These are phyloP conservation scores for Multifurca ochricompacta DNA, from an alignment of 768 basidiomycete genomes.

Conservation along the genomic window DNA sequence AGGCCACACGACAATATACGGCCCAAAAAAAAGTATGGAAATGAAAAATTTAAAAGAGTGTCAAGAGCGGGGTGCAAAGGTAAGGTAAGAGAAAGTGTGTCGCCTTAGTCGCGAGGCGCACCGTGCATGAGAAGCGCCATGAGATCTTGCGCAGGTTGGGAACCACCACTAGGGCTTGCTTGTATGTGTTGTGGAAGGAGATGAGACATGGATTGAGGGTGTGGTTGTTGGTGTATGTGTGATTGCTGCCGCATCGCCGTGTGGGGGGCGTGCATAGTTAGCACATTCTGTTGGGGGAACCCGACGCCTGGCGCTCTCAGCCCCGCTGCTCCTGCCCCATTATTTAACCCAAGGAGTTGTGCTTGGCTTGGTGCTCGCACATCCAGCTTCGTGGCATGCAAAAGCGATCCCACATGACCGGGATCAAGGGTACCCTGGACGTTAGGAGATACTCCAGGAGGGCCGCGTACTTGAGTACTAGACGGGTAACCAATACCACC, in stretches of 20 bases:
- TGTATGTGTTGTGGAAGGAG: conserved; percentile 51
- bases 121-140: conserved; percentile 82
- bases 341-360: conserved; percentile 38
- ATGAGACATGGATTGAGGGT: conserved; percentile 47
- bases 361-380: conserved; percentile 42
- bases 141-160: conserved; percentile 61
- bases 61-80: not conserved
- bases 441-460: conserved; percentile 36
- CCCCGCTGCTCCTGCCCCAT: conserved; percentile 40
- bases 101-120: conserved; percentile 49
- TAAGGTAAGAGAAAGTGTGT: not conserved
- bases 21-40: not conserved
- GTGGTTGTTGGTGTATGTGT: conserved; percentile 46
- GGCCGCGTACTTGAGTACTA: conserved; percentile 43
- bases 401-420: conserved; percentile 44
- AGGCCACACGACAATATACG: conserved; percentile 13
- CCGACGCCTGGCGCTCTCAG: conserved; percentile 42
- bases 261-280: conserved; percentile 33
- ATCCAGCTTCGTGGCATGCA: conserved; percentile 49
- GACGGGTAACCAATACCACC: conserved; percentile 23
- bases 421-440: conserved; percentile 39
- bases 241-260: conserved; percentile 41
- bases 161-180: conserved; percentile 40
- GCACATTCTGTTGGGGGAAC: conserved; percentile 41
- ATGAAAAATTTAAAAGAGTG: not conserved